These are phyloP conservation scores for Xerocomellus amylosporus DNA, from an alignment of 768 basidiomycete species.

Conservation along the genomic window DNA sequence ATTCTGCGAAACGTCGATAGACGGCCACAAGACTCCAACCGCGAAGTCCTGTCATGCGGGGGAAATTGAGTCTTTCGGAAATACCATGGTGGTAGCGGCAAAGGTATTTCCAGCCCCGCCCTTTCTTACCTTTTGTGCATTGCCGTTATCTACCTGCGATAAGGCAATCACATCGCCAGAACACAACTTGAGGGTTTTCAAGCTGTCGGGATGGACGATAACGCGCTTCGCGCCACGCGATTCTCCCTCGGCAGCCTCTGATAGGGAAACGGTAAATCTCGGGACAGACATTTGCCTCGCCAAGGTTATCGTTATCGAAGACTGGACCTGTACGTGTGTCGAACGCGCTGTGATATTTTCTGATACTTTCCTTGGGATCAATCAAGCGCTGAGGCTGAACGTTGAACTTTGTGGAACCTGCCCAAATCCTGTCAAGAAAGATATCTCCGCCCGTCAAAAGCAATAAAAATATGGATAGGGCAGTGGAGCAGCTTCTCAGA, in stretches of 20 bases:
- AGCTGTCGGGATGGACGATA: slow-evolving; percentile 56
- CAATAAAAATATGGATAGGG: not conserved
- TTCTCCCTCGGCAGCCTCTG: slow-evolving; percentile 33
- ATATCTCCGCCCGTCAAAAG: not conserved
- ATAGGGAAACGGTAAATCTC: slow-evolving; percentile 40
- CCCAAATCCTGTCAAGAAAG: slow-evolving; percentile 1
- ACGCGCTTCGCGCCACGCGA: slow-evolving; percentile 62
- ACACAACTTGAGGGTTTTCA: slow-evolving; percentile 58
- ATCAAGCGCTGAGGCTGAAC: slow-evolving; percentile 1
- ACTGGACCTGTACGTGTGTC: not conserved
- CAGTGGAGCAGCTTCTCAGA: not conserved
- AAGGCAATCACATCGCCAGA: slow-evolving; percentile 71
- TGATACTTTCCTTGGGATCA: not conserved
- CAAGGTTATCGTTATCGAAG: slow-evolving; percentile 1
- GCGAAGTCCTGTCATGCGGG: slow-evolving; percentile 50
- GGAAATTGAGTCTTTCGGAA: slow-evolving; percentile 16
- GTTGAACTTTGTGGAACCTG: not conserved
- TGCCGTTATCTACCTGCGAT: slow-evolving; percentile 37
- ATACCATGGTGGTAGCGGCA: slow-evolving; percentile 2
- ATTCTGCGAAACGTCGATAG: slow-evolving; percentile 53
- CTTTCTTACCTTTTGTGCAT: slow-evolving; percentile 35
- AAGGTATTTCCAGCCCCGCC: slow-evolving; percentile 10
- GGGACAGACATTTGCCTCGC: slow-evolving; percentile 15
- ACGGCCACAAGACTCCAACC: slow-evolving; percentile 77
- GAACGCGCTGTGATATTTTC: not conserved